These are phyloP conservation scores for Jasminum sambac DNA, from an alignment of 257 asterid species.

Conservation along the genomic window DNA sequence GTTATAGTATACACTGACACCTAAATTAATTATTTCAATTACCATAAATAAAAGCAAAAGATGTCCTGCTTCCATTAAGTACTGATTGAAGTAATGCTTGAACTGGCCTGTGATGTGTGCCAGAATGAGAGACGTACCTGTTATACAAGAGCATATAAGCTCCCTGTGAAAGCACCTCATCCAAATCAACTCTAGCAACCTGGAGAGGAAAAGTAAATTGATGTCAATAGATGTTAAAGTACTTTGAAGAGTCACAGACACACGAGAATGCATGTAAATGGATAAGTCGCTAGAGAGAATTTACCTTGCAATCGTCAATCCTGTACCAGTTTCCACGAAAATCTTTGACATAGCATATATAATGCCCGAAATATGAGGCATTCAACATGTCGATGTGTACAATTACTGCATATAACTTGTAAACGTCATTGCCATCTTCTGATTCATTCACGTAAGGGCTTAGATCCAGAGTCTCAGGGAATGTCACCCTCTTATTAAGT, in stretches of 20 bases:
- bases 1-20: too few species aligned
- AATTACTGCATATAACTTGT: slow-evolving; percentile 92
- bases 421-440: slow-evolving; percentile 62
- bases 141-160: slow-evolving; percentile 95
- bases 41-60: too few species aligned
- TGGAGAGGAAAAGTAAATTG: slow-evolving; percentile 29
- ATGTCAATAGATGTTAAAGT: too few species aligned
- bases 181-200: slow-evolving; percentile 70
- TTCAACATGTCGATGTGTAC: slow-evolving; percentile 97
- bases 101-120: not conserved
- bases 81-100: not conserved
- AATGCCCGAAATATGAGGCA: slow-evolving; percentile 97
- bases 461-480: slow-evolving; percentile 84
- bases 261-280: not conserved
- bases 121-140: slow-evolving; percentile 55
- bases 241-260: not conserved
- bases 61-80: not conserved
- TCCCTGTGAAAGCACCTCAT: slow-evolving; percentile 95
- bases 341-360: slow-evolving; percentile 88
- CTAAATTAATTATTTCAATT: too few species aligned
- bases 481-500: slow-evolving; percentile 88
- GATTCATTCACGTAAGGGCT: slow-evolving; percentile 71
- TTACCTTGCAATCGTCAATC: slow-evolving; percentile 93
- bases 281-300: not conserved
- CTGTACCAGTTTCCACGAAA: slow-evolving; percentile 83